Percentiles rank a stretch among this genome's conserved stretches.
Conservation (phyloP, 257 asterid species). For the Primulina tabacum region DNA sequence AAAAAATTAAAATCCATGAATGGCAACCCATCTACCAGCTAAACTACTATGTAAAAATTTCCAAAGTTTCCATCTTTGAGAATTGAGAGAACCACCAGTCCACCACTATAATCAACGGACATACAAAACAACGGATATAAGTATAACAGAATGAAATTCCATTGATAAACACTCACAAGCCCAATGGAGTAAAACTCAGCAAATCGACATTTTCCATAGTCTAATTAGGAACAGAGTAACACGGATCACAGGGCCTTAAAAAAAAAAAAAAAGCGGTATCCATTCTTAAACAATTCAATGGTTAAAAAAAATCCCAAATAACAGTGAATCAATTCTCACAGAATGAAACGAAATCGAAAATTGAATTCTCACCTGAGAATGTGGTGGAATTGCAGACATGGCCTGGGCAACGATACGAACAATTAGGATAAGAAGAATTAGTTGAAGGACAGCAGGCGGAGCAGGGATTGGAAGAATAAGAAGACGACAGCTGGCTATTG, state of each 20-base stretch:
- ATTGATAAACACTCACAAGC: not conserved
- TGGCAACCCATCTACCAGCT: not conserved
- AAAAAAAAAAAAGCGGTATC: not conserved
- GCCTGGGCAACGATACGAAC: not conserved
- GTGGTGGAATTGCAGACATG: not conserved
- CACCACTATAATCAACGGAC: not conserved
- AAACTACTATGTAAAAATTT: not conserved
- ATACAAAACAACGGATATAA: not conserved
- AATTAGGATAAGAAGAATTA: not conserved
- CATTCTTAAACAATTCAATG: not conserved
- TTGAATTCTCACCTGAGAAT: not conserved
- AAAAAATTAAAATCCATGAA: not conserved
- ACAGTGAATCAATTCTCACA: not conserved
- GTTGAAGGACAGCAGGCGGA: not conserved
- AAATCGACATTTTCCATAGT: too few species aligned
- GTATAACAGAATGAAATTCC: not conserved
- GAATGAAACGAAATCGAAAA: too few species aligned
- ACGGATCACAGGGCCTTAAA: not conserved
- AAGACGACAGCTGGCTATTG: not conserved
- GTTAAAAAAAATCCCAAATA: not conserved
- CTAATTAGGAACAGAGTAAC: not conserved
- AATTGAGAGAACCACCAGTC: not conserved
- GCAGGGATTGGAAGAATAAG: not conserved
- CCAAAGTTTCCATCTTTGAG: not conserved
- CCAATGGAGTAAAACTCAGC: not conserved